These are phyloP conservation scores for Acer saccharum DNA, from an alignment of 345 rosid genomes.

Conservation along the genomic window DNA sequence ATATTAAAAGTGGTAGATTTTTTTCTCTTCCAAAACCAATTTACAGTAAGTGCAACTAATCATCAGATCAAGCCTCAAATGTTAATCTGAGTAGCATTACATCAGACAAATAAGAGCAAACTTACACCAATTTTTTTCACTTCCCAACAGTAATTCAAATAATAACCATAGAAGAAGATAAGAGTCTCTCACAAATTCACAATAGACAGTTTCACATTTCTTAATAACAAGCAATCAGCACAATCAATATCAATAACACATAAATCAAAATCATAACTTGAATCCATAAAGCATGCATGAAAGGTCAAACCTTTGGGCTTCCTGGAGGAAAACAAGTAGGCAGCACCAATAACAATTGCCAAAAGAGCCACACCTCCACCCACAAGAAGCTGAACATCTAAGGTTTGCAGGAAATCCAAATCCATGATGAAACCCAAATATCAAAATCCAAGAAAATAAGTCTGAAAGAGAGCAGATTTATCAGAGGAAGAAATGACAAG, in stretches of 20 bases:
- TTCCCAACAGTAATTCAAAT: neutral
- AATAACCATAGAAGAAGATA: neutral
- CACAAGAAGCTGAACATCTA: slow-evolving; percentile 68
- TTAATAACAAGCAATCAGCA: neutral
- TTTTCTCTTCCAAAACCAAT: neutral
- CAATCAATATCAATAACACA: neutral
- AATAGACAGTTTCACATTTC: neutral
- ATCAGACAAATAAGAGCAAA: neutral
- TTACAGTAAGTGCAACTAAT: neutral
- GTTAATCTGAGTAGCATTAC: neutral
- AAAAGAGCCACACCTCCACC: slow-evolving; percentile 78
- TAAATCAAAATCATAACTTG: neutral
- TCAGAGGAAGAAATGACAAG: neutral
- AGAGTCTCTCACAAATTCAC: neutral
- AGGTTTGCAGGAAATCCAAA: slow-evolving; percentile 59
- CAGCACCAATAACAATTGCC: slow-evolving; percentile 60
- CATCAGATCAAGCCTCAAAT: neutral
- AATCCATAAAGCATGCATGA: neutral
- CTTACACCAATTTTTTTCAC: neutral
- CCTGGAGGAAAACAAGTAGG: slow-evolving; percentile 57
- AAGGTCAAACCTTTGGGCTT: slow-evolving; percentile 67
- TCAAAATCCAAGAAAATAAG: neutral
- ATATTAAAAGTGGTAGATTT: neutral
- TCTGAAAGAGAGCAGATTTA: neutral
- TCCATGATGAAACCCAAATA: slow-evolving; percentile 39